These are phyloP conservation scores for Incumbomyces delicatus DNA, from an alignment of 2,329 filamentous ascomycete species.

Conservation along the genomic window DNA sequence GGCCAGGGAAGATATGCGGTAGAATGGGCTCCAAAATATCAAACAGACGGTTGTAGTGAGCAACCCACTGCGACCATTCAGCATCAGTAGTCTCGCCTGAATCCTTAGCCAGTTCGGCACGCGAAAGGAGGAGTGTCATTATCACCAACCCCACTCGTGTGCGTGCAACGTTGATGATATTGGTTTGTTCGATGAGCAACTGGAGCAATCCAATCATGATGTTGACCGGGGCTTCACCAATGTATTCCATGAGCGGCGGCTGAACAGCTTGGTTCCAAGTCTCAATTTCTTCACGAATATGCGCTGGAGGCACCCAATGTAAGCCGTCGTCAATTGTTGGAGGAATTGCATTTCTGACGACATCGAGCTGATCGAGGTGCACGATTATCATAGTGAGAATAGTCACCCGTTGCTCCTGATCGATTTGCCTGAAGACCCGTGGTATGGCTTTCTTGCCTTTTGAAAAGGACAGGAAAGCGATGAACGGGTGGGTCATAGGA, in stretches of 20 bases:
- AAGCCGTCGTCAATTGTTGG: constrained; percentile 62
- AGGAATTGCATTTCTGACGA: constrained; percentile 46
- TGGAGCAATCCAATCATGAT: constrained; percentile 86
- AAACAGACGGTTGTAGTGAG: constrained; percentile 78
- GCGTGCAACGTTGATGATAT: constrained; percentile 72
- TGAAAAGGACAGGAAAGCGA: constrained; percentile 83
- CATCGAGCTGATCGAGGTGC: constrained; percentile 83
- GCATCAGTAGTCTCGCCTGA: constrained; percentile 58
- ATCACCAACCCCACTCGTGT: constrained; percentile 83
- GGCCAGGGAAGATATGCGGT: constrained; percentile 77
- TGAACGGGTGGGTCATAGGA: constrained; percentile 73
- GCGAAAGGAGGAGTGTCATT: constrained; percentile 86
- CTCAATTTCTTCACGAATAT: constrained; percentile 83
- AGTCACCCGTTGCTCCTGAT: constrained; percentile 80
- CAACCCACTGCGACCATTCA: constrained; percentile 73
- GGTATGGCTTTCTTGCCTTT: constrained; percentile 97
- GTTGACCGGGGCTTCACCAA: constrained; percentile 81
- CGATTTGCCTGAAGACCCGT: constrained; percentile 86
- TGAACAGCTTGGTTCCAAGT: constrained; percentile 82
- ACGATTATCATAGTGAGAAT: constrained; percentile 93
- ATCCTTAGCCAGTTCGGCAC: constrained; percentile 87
- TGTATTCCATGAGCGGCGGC: constrained; percentile 78
- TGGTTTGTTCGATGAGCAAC: constrained; percentile 69
- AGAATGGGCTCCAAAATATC: constrained; percentile 75
- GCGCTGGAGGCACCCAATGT: constrained; percentile 53